Conservation (phyloP, 805 yeast genomes). For the Wickerhamomyces subpelliculosus region DNA sequence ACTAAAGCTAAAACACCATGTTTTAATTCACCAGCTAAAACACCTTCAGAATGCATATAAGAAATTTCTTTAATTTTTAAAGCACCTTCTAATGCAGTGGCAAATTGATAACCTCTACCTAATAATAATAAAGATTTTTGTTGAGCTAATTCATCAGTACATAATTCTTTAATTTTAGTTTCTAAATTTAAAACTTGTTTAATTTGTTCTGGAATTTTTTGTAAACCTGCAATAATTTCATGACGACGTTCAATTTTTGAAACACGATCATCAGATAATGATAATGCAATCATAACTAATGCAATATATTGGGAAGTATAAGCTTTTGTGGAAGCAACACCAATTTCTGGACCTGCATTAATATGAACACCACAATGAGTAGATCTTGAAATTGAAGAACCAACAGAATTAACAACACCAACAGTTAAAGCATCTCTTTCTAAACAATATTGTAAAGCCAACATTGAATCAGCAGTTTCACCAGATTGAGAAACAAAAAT, state of each 20-base stretch:
- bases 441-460: conserved; percentile 89
- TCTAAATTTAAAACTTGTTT: conserved; percentile 68
- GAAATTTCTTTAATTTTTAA: conserved; percentile 96
- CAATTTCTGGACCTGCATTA: conserved; percentile 99
- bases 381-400: conserved; percentile 92
- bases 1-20: conserved; percentile 97
- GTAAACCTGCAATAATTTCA: conserved; percentile 82
- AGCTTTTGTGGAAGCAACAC: conserved; percentile 98
- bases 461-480: conserved; percentile 96
- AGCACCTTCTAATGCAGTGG: conserved; percentile 98
- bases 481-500: conserved; percentile 98
- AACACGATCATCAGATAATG: conserved; percentile 87
- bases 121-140: conserved; percentile 84
- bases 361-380: conserved; percentile 99
- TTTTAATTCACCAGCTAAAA: conserved; percentile 96
- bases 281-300: conserved; percentile 90
- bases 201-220: conserved; percentile 80
- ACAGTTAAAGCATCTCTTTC: conserved; percentile 97
- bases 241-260: conserved; percentile 69
- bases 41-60: conserved; percentile 99
- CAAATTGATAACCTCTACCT: conserved; percentile 97
- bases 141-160: conserved; percentile 62
- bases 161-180: conserved; percentile 65
- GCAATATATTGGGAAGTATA: conserved; percentile 98
- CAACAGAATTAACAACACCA: conserved; percentile 96